Base-by-base conservation (phyloP, 345 rosid species). In the Toxicodendron radicans region DNA sequence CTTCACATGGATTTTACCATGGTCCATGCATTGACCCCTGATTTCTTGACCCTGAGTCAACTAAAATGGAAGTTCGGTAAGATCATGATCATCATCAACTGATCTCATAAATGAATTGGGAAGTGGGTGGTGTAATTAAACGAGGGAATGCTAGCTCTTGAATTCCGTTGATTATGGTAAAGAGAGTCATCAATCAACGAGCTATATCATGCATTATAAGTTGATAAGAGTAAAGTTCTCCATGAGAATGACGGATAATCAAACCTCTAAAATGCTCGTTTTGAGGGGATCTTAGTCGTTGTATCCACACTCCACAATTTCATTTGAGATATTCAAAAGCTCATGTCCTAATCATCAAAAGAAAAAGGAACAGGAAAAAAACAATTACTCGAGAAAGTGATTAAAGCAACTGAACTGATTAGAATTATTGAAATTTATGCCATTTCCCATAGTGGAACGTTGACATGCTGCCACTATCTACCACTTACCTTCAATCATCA, bases 131-230 rank as follows among this genome's bases (percentile, higher is more conserved):
- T 9, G 49, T 63, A 20, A 35, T 35, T 10, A 23, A 64, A 38
- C 33, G 17, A 20, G 70, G 61, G 57, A 12, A 75, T 23, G 27
- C 23, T 52, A n/a, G 16, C 18, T 58, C 20, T 14, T 7, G 73
- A 30, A 17, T 0, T 38, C 58, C 68, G 80, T 8, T 20, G 57
- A 38, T 73, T 13, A 60, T 80, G 78, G 70, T 3, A 10, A 10
- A 54, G 64, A 51, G 75, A 3, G 80, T 73, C 75, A 76, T 71
- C 75, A 64, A 64, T 64, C 80, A 76, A n/a, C 60, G 0, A 38
- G 23, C 33, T 32, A 57, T 0, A 8, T 21, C 11, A 57, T 8
- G 32, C 27, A 21, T 14, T 16, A 27, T 27, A 30, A 32, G 43
- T 14, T 32, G 38, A 4, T 10, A 13, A 7, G 5, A 1, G 17